Evolutionary conservation across 2,329 filamentous ascomycete genomes (phyloP).

Genomic region (Dendryphion nanum): DNA sequence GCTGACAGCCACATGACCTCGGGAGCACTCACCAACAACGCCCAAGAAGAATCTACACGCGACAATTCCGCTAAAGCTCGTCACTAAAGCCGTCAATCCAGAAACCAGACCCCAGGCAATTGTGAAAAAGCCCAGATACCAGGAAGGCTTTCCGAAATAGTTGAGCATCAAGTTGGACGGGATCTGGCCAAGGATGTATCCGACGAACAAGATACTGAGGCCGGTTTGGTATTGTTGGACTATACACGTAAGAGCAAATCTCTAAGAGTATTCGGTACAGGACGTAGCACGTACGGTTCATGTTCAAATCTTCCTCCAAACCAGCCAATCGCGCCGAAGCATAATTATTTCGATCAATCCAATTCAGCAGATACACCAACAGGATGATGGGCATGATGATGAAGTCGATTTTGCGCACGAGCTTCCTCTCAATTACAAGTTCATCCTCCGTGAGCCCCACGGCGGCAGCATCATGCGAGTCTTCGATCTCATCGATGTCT

Average conservation of each 20-base stretch:
- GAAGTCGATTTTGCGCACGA: constrained; percentile 5
- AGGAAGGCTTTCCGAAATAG: constrained; percentile 51
- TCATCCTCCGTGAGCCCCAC: constrained; percentile 66
- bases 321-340: neutral
- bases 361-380: constrained; percentile 4
- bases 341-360: constrained; percentile 13
- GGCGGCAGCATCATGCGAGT: neutral
- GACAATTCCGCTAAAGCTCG: neutral
- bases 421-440: constrained; percentile 54
- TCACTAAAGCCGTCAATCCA: constrained; percentile 42
- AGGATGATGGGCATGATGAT: constrained; percentile 6
- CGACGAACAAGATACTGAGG: constrained; percentile 17
- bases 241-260: no score
- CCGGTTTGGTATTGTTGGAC: neutral
- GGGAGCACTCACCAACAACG: neutral
- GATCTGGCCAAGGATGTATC: constrained; percentile 54
- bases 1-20: no score
- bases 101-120: constrained; percentile 37
- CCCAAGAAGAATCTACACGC: neutral
- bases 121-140: constrained; percentile 51
- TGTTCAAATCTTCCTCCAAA: neutral
- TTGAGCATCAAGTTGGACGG: constrained; percentile 56
- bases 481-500: neutral
- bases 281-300: no score
- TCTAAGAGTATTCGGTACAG: no score